These are phyloP conservation scores for Ormosia emarginata DNA, from an alignment of 306 rosid genomes.

Conservation along the genomic window DNA sequence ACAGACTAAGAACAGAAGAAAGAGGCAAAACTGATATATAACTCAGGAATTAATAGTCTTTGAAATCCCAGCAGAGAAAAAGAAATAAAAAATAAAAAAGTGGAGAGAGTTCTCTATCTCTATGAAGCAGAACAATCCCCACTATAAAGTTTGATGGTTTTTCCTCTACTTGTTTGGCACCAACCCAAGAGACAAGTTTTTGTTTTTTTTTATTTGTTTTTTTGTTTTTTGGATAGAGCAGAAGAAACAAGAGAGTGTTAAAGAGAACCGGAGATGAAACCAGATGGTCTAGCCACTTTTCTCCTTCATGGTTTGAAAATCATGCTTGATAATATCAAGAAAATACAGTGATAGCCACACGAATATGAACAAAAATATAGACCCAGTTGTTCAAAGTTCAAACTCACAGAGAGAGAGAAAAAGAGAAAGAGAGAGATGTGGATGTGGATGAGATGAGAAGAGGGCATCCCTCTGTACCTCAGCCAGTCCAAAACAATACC, in stretches of 20 bases:
- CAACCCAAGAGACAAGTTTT: constrained; percentile 64
- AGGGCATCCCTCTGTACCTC: constrained; percentile 30
- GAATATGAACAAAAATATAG: constrained; percentile 49
- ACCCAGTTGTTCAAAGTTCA: constrained; percentile 24
- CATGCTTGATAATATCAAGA: constrained; percentile 50
- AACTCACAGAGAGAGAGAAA: constrained; percentile 9
- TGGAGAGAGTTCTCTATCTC: neutral
- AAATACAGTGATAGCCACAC: constrained; percentile 47
- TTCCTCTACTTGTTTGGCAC: constrained; percentile 55
- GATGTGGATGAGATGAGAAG: constrained; percentile 35
- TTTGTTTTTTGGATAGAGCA: constrained; percentile 30
- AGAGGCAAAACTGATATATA: constrained; percentile 11
- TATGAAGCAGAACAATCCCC: constrained; percentile 17
- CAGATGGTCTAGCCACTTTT: constrained; percentile 39
- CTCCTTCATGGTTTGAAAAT: constrained; percentile 36
- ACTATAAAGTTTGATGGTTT: constrained; percentile 36
- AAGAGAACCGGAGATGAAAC: constrained; percentile 32
- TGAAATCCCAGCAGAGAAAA: constrained; percentile 16
- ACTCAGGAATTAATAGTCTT: constrained; percentile 18
- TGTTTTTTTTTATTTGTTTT: constrained; percentile 36
- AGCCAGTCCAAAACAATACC: constrained; percentile 40
- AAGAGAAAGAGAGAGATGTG: constrained; percentile 40
- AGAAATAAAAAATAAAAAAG: neutral
- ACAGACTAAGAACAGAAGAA: neutral
- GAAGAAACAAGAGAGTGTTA: constrained; percentile 39